A percentile compares a stretch with the other conserved stretches of the same genome.
Evolutionary conservation across 2,329 filamentous ascomycete genomes (phyloP).

Genomic region (Furcasterigmium furcatum): DNA sequence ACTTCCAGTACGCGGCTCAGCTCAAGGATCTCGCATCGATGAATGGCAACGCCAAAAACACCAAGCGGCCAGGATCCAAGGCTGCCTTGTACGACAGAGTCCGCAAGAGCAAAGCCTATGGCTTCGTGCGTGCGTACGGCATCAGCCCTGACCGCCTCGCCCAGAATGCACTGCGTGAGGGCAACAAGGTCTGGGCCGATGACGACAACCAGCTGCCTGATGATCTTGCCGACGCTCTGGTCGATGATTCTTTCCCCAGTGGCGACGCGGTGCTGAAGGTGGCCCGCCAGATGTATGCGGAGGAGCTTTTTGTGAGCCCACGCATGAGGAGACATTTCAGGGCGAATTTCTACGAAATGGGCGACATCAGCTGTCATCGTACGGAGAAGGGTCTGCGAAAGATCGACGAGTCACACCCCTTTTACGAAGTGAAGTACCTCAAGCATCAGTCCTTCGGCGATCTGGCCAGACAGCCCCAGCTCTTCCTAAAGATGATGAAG

Average conservation of each 20-base stretch:
- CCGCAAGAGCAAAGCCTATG: constrained; percentile 74
- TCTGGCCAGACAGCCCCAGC: constrained; percentile 77
- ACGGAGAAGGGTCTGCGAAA: constrained; percentile 92
- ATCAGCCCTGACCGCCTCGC: constrained; percentile 87
- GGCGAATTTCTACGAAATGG: constrained; percentile 77
- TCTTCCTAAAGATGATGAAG: constrained; percentile 96
- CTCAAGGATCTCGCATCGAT: constrained; percentile 74
- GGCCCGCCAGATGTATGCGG: constrained; percentile 83
- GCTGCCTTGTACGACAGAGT: constrained; percentile 81
- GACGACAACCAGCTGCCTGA: constrained; percentile 78
- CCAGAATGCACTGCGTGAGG: constrained; percentile 76
- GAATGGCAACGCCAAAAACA: constrained; percentile 60
- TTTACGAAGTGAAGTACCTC: constrained; percentile 97
- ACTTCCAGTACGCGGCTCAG: constrained; percentile 86
- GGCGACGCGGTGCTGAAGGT: constrained; percentile 72
- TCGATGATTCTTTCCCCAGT: constrained; percentile 71
- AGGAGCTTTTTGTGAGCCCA: constrained; percentile 85
- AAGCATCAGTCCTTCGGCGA: constrained; percentile 82
- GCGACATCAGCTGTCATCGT: constrained; percentile 80
- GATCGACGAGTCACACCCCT: constrained; percentile 92
- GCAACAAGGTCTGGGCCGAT: constrained; percentile 78
- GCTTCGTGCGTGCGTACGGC: constrained; percentile 83
- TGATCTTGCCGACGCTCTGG: constrained; percentile 79
- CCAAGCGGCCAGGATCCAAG: constrained; percentile 79
- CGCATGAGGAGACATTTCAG: constrained; percentile 87